Base-by-base conservation (phyloP, 2,329 filamentous ascomycete species). In the Furcasterigmium sp. region DNA sequence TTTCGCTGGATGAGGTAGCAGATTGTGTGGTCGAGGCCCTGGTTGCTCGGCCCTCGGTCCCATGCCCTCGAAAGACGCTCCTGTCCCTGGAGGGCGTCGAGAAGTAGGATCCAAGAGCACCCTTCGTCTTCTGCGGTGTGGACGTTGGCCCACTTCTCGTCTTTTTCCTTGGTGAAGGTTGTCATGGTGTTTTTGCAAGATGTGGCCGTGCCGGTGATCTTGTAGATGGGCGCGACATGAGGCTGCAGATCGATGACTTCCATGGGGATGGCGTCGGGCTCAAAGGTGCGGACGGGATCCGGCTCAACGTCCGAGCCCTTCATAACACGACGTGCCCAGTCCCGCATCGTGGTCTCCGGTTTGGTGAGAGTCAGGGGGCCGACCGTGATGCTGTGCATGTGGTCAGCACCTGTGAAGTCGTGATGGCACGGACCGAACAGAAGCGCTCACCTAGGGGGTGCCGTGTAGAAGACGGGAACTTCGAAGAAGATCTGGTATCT, bases 51-150 rank as follows among this genome's bases (percentile, higher is more conserved):
- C 2, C 37, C 38, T 11, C 41, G 44, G 4, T 38, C 44, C 46
- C 46, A 48, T 3, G 25, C 41, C n/a, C 46, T 44, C 2, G 46
- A 48, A n/a, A 46, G 39, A 3, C n/a, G 39, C 26, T 48, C 46
- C 41, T 46, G 46, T 14, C 44, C 43, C 41, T 48, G 46, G 3
- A 48, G 39, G 5, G 46, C 46, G 41, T 46, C 45, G n/a, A 48
- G 15, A 9, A 48, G 41, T 3, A 39, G 37, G 20, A 44, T 17
- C 46, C 46, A 48, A 21, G 32, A 38, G 13, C 39, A 44, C 3
- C 39, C 30, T 20, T 48, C 46, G 23, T 48, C 45, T 20, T 48
- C 46, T 8, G 44, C 46, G 2, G 46, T 48, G 14, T 46, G 44
- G 15, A 48, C 34, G 15, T 39, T 17, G 15, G 42, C 15, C 15